These are phyloP conservation scores for Trichosporon asahii DNA, from an alignment of 1,284 basidiomycete genomes.

Conservation along the genomic window DNA sequence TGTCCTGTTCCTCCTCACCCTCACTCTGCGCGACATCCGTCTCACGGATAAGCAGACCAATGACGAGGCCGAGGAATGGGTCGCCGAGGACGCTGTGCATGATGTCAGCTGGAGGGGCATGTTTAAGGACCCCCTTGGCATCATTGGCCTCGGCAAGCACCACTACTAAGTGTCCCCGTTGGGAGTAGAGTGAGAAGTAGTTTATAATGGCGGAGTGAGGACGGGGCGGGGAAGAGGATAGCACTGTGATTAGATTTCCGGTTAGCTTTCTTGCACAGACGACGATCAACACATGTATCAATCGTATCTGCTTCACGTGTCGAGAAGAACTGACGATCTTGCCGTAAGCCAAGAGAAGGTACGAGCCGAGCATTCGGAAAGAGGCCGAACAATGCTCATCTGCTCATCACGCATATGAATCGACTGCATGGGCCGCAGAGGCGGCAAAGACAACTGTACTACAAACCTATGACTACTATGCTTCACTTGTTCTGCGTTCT, in stretches of 20 bases:
- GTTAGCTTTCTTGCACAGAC: too few relatives aligned
- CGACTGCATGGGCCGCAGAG: neutral
- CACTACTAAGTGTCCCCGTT: neutral
- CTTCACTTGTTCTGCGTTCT: neutral
- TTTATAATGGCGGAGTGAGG: neutral
- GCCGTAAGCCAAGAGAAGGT: too few relatives aligned
- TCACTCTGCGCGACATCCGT: constrained; percentile 33
- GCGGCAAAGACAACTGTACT: neutral
- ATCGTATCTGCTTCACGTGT: too few relatives aligned
- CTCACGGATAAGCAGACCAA: constrained; percentile 41
- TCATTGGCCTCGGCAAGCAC: neutral
- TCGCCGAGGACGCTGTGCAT: neutral
- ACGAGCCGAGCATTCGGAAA: too few relatives aligned
- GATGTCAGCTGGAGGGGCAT: neutral
- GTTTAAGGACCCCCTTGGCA: constrained; percentile 2
- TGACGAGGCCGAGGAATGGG: constrained; percentile 32
- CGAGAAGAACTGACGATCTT: too few relatives aligned
- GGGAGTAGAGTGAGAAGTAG: neutral
- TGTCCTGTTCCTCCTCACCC: constrained; percentile 30
- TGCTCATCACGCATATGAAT: too few relatives aligned
- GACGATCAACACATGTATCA: neutral
- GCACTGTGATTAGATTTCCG: neutral
- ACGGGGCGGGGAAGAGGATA: neutral
- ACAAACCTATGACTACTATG: neutral
- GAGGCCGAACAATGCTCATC: too few relatives aligned